Evolutionary conservation across 768 basidiomycete genomes (phyloP), one percentile per base, ranked within the genome.

Genomic region (Leucosporidium scottii): DNA sequence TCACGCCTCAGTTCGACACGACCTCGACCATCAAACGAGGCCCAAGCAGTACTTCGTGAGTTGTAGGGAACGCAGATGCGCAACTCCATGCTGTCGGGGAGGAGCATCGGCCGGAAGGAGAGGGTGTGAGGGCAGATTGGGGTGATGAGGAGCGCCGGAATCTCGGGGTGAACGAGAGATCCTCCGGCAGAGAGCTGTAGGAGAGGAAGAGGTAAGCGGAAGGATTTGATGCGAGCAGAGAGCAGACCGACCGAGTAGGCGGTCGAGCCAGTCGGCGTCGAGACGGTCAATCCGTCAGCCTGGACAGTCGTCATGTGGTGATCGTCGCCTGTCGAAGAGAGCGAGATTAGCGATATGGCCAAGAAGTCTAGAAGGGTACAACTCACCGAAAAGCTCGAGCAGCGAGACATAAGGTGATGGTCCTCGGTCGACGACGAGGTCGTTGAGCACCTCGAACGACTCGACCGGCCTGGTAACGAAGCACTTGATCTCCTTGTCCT

Each of bases 301-400:
- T 98, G 96, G 4, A 98, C 96, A 3, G 96, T 99, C 1, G 96
- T 99, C 84, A 99, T 87, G 81, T 98, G 96, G 78, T 99, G 91
- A 71, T 99, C 94, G 76, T 99, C 96, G 68, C 93, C 94, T 97
- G 71, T 34, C 17, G 44, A 50, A 20, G 21, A 34, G n/a, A 58
- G 13, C 18, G 18, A 61, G 61, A 61, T 23, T 25, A 36, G 48
- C 61, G 50, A 66, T n/a, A 63, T 31, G 23, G 25, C 20, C 36
- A 12, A 49, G 13, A 23, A 55, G n/a, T 30, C 4, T 6, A 9
- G 66, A 44, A 44, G 61, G 50, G 30, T 12, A 36, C 25, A 5
- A 81, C 87, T 74, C 74, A 97, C 94, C 96, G 75, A 99, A 99
- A 20, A 99, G 83, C 79, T 99, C 96, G 68, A 99, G 81, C 74